phyloP scores from a whole-genome alignment of 169 alveolate genomes.

The Plasmodium knowlesi region DNA sequence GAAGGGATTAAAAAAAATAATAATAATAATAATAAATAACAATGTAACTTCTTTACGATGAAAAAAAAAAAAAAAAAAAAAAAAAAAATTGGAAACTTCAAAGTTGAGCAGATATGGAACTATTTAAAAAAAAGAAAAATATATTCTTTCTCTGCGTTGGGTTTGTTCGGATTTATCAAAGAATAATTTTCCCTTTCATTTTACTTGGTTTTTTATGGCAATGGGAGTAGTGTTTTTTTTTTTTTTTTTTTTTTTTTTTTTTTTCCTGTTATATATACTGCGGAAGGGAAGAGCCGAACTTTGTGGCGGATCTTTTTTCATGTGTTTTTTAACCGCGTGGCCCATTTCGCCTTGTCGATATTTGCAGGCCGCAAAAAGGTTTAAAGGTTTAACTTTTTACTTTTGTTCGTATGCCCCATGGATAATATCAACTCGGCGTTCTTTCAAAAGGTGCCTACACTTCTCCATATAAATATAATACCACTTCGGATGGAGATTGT shows the following conservation, averaged over 20 bases:
- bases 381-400: background rate
- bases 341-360: background rate
- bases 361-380: background rate
- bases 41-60: background rate
- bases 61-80: no score
- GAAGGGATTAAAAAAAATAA: background rate
- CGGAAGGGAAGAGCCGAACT: background rate
- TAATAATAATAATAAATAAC: background rate
- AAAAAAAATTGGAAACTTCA: background rate
- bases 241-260: no score
- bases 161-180: background rate
- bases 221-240: background rate
- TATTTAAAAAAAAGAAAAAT: background rate
- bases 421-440: background rate
- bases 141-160: background rate
- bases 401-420: background rate
- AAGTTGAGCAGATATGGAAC: background rate
- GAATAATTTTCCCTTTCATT: background rate
- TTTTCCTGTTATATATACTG: no score
- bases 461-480: background rate
- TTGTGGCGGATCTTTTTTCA: background rate
- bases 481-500: background rate
- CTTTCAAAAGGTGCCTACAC: background rate
- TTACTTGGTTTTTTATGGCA: background rate
- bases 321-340: background rate